Percentiles rank a stretch among this genome's conserved stretches.
Conservation (phyloP, 768 basidiomycete species). For the Fibroporia radiculosa region DNA sequence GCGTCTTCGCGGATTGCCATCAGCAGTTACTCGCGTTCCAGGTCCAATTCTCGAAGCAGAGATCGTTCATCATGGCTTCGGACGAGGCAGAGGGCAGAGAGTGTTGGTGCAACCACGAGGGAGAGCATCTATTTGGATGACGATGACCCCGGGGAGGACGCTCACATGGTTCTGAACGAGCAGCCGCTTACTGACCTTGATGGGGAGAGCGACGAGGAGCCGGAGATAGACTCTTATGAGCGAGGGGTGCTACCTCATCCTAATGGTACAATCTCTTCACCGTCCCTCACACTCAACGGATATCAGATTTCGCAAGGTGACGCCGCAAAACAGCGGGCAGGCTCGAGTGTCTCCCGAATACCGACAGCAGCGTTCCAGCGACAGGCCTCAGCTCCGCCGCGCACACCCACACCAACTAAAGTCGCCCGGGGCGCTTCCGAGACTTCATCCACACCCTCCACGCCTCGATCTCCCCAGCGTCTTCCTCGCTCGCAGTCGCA, state of each 20-base stretch:
- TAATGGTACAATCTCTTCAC: conserved; percentile 16
- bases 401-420: conserved; percentile 34
- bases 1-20: conserved; percentile 13
- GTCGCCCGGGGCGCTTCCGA: conserved; percentile 33
- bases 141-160: conserved; percentile 37
- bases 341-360: conserved; percentile 9
- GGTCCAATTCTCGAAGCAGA: conserved; percentile 22
- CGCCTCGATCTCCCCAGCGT: conserved; percentile 11
- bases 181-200: conserved; percentile 65
- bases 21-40: conserved; percentile 13
- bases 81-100: conserved; percentile 56
- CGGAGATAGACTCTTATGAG: conserved; percentile 21
- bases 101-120: conserved; percentile 43
- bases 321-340: background rate
- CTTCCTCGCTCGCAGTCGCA: conserved; percentile 15
- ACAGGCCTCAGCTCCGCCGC: conserved; percentile 37
- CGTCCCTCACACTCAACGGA: conserved; percentile 16
- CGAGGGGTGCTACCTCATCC: conserved; percentile 9
- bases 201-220: conserved; percentile 36
- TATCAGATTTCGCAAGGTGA: background rate
- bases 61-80: conserved; percentile 11
- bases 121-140: conserved; percentile 64
- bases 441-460: conserved; percentile 8
- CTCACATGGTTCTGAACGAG: conserved; percentile 65
- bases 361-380: conserved; percentile 27